Base-by-base conservation (phyloP, 768 basidiomycete species). In the Mycena chlorophos region DNA sequence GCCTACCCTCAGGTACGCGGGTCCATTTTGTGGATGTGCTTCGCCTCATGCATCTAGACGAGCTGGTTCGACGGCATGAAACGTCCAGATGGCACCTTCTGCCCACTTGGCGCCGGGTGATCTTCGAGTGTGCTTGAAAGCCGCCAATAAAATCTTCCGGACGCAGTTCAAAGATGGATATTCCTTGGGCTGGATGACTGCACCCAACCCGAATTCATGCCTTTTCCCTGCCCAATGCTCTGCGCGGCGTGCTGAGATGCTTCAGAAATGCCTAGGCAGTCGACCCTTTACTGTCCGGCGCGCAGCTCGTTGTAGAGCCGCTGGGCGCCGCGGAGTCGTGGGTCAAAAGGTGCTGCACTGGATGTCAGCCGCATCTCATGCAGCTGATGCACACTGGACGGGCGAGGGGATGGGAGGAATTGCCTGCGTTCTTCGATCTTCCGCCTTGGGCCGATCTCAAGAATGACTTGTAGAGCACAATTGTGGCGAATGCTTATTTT, bases 401-500 rank as follows among this genome's bases (percentile, higher is more conserved):
- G 5, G 20, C 23, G 49, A 52, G 28, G n/a, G n/a, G 47, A 17
- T 57, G 56, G 56, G 38, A 57, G 8, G 27, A 38, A 16, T 19
- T 52, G 3, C 56, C 56, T 10, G 12, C 23, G 1, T 27, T 52
- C 22, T 57, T 57, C 38, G 51, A 25, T 17, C 51, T 57, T 17
- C 31, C 56, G 1, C 16, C 25, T 8, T 57, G 56, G 56, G 14
- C 10, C 20, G 56, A 52, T 19, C 20, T 57, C 20, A 57, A 47
- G 29, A 47, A 45, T 19, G 54, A 49, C n/a, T 30, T 42, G 14
- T 55, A 55, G 37, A 10, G n/a, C 10, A 10, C 34, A 37, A 37
- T 37, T 37, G n/a, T n/a, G n/a, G n/a, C n/a, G n/a, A n/a, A n/a
- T n/a, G n/a, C n/a, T n/a, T n/a, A n/a, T n/a, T n/a, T n/a, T n/a